phyloP scores from a whole-genome alignment of 305 asterid genomes.

The Fraxinus ornus region DNA sequence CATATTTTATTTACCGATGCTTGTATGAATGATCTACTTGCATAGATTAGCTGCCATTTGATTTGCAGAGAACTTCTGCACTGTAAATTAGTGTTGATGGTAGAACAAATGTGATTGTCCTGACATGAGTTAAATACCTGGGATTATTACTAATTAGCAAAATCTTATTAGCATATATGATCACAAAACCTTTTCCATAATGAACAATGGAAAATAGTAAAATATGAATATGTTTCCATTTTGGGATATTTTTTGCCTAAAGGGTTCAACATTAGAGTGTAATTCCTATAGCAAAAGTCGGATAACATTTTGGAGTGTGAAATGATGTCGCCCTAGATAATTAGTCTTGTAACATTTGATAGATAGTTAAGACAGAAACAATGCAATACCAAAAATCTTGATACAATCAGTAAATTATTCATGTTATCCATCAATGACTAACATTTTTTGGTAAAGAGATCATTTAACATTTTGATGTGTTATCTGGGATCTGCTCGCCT shows the following conservation, averaged over 20 bases:
- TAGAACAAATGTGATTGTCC: not conserved
- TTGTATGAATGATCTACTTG: not conserved
- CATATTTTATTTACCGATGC: not conserved
- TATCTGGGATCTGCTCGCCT: not conserved
- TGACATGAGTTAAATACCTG: not conserved
- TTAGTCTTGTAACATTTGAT: not conserved
- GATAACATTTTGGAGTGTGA: not conserved
- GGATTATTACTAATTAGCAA: not conserved
- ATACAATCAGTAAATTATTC: not conserved
- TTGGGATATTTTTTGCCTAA: not conserved
- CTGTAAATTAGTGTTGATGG: not conserved
- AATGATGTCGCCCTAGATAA: not conserved
- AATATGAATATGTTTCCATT: not conserved
- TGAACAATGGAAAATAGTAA: not conserved
- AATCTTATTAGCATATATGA: not conserved
- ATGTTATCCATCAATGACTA: not conserved
- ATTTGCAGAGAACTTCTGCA: not conserved
- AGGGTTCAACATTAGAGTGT: not conserved
- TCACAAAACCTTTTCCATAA: not conserved
- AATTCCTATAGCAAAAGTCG: not conserved
- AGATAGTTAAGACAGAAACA: not conserved
- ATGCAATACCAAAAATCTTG: not conserved
- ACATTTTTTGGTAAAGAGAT: not conserved
- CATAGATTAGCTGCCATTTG: not conserved
- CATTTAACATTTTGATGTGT: not conserved